A percentile compares a stretch with the other conserved stretches of the same genome.
phyloP scores from a whole-genome alignment of 331 rosid genomes.

The Acacia pycnantha region DNA sequence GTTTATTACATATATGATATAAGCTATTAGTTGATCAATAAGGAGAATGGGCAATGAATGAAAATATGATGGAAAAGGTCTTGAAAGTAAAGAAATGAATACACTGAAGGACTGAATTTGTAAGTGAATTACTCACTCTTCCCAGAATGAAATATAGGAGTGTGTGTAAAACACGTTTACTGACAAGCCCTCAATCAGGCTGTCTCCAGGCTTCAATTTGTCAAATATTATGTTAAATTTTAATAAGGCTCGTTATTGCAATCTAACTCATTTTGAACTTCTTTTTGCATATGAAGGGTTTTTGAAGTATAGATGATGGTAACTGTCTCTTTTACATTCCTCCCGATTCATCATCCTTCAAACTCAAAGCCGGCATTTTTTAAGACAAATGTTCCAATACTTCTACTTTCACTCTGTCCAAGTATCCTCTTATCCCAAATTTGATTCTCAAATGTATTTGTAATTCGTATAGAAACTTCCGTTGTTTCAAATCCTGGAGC shows the following conservation, averaged over 20 bases:
- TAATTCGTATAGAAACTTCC: not conserved
- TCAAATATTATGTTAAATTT: not conserved
- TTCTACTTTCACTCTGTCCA: not conserved
- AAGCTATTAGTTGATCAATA: not conserved
- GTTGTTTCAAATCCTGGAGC: not conserved
- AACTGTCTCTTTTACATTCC: not conserved
- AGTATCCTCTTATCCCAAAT: no score
- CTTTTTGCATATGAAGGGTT: not conserved
- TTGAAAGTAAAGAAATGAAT: not conserved
- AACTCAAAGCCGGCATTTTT: not conserved
- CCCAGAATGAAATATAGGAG: not conserved
- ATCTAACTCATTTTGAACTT: constrained; percentile 1
- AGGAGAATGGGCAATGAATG: not conserved
- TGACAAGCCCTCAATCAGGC: not conserved
- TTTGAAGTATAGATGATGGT: not conserved
- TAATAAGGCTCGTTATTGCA: not conserved
- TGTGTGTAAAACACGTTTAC: not conserved
- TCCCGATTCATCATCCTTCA: not conserved
- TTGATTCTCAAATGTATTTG: not conserved
- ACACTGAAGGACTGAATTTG: not conserved
- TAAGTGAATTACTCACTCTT: not conserved
- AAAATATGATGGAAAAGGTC: not conserved
- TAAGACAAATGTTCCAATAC: not conserved
- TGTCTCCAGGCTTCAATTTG: not conserved
- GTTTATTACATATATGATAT: not conserved